Base-by-base conservation (phyloP, 1,139 yeast species). In the Yamadazyma diddensiae region DNA sequence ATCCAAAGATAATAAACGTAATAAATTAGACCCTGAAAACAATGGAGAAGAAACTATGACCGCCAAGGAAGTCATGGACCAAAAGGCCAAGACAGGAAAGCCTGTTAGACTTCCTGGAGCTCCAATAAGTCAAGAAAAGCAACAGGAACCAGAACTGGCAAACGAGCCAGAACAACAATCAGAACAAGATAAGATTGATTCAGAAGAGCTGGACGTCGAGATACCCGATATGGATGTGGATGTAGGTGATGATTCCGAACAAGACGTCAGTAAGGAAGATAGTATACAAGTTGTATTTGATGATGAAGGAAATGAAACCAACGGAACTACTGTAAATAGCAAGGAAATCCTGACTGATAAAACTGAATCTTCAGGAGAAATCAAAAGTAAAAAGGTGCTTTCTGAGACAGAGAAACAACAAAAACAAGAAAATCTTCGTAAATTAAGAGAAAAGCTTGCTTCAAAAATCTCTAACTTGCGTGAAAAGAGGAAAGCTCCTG, bases 401-500 rank as follows among this genome's bases (percentile, higher is more conserved):
- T 52, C 68, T 1, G 63, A 66, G 7, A 78, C 72, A 47, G 80
- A 71, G 37, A 61, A 70, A 39, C 57, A 59, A 38, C 69, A 66
- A 41, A 73, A 62, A 38, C 66, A 74, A 42, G 76, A 73, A 46
- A 79, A 80, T 33, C 64, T 86, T 36, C 72, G 72, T 6, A 82
- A 75, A 42, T 70, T 92, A 40, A 74, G 87, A 47, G 79, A 77
- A 18, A 79, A 82, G 55, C 70, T 92, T 33, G 81, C 92, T 21
- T 73, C 73, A 14, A 85, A 80, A 55, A 90, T 92, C 43, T 75
- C 68, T 38, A 67, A 60, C 18, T 55, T 92, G 59, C 78, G 80
- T 46, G 92, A 82, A 38, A 84, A 77, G 57, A 78, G 99, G 52
- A 90, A 83, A 51, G 98, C 97, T 0, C 94, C 94, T 1, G 97